Conservation (phyloP, 371 early-diverging fungal genomes). For the Mortierella sp. region DNA sequence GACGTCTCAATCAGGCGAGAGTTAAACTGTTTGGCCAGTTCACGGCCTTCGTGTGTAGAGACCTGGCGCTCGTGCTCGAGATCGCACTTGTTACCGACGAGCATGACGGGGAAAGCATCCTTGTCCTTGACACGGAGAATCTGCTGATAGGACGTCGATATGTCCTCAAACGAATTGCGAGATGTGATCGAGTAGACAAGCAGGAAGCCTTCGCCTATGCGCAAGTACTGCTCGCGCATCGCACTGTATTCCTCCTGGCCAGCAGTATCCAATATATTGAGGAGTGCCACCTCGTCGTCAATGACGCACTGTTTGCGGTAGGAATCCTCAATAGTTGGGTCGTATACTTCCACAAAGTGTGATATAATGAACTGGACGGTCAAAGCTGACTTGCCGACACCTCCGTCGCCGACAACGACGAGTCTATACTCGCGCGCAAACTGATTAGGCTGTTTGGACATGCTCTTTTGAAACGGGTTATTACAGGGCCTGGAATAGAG, state of each 20-base stretch:
- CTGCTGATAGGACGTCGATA: no score
- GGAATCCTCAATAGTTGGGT: constrained; percentile 95
- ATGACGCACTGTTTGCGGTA: constrained; percentile 78
- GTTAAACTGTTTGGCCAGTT: constrained; percentile 81
- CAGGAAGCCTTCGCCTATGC: neutral
- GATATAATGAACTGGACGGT: constrained; percentile 94
- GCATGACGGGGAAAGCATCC: constrained; percentile 88
- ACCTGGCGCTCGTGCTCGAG: constrained; percentile 81
- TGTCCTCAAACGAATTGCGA: neutral
- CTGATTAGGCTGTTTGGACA: no score
- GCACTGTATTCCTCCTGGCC: constrained; percentile 93
- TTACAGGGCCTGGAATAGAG: no score
- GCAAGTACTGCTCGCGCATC: constrained; percentile 55
- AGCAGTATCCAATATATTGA: constrained; percentile 95
- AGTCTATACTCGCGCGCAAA: no score
- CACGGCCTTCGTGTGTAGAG: constrained; percentile 71
- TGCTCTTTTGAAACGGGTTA: no score
- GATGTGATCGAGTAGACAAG: neutral
- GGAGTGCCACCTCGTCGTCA: constrained; percentile 81
- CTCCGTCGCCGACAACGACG: constrained; percentile 94
- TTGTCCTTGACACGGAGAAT: no score
- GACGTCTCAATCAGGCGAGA: constrained; percentile 89
- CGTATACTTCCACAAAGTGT: constrained; percentile 95
- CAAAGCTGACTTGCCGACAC: constrained; percentile 94
- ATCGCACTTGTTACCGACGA: constrained; percentile 92